A percentile compares a stretch with the other conserved stretches of the same genome.
Evolutionary conservation across 1,139 yeast genomes (phyloP).

Genomic region (Hemisphaericaspora lyxosophila): DNA sequence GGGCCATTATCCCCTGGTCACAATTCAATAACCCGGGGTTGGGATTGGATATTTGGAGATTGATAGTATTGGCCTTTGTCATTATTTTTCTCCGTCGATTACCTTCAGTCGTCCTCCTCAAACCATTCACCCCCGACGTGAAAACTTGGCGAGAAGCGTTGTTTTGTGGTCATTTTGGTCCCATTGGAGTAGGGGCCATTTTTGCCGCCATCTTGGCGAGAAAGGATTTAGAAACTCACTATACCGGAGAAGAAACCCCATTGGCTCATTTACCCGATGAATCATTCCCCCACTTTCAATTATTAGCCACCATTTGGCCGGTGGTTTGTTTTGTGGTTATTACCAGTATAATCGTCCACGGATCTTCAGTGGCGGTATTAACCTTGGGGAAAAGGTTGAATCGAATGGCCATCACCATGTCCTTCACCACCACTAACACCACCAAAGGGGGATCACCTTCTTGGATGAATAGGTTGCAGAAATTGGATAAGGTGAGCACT

Average conservation of each 20-base stretch:
- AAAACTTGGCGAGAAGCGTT: slow-evolving; percentile 94
- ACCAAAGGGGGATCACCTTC: slow-evolving; percentile 50
- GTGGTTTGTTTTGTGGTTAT: slow-evolving; percentile 80
- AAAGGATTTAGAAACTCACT: slow-evolving; percentile 65
- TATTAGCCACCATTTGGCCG: slow-evolving; percentile 86
- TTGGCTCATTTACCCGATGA: slow-evolving; percentile 52
- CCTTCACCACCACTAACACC: slow-evolving; percentile 72
- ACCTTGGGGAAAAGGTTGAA: slow-evolving; percentile 86
- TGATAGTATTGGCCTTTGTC: slow-evolving; percentile 77
- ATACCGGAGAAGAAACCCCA: slow-evolving; percentile 61
- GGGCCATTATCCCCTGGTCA: slow-evolving; percentile 93
- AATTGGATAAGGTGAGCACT: slow-evolving; percentile 67
- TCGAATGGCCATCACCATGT: slow-evolving; percentile 90
- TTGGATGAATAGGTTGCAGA: slow-evolving; percentile 88
- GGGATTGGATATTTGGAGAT: slow-evolving; percentile 83
- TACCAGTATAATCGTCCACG: slow-evolving; percentile 89
- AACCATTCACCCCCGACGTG: slow-evolving; percentile 86
- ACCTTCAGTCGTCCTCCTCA: slow-evolving; percentile 79
- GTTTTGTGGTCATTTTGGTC: slow-evolving; percentile 97
- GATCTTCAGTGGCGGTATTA: slow-evolving; percentile 93
- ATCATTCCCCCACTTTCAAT: slow-evolving; percentile 61
- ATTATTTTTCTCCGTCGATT: slow-evolving; percentile 80
- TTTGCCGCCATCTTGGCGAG: slow-evolving; percentile 87
- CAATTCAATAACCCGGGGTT: slow-evolving; percentile 64
- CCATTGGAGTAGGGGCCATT: slow-evolving; percentile 96